Evolutionary conservation across 2,329 filamentous ascomycete genomes (phyloP), one percentile per base, ranked within the genome.

Genomic region (Arthrobotrys sinensis): DNA sequence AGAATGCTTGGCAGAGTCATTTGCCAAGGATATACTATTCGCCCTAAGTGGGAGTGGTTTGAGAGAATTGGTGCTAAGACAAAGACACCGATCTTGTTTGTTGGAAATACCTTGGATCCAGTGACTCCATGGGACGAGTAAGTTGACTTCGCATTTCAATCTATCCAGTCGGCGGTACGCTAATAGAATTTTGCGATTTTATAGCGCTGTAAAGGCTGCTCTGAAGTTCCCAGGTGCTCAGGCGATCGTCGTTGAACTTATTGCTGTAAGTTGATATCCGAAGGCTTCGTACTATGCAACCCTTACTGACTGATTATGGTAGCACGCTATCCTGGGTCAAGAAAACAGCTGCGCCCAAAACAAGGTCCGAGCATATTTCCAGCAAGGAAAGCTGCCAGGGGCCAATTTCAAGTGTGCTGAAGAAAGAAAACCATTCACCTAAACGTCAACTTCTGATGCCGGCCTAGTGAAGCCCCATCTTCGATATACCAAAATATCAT

Each of bases 81-180:
- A 6, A 70, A 69, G 19, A 76, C 64, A 14, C 72, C 72, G 32
- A 69, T 76, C 11, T 12, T 76, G 19, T 78, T 78, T 45, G 6
- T 71, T 4, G 73, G 73, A 21, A 78, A 78, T 40, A 66, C 66
- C 0, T 63, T 78, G 40, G 73, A 78, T 24, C 73, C 73, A 1
- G 57, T 78, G 5, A 78, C 73, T 5, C 73, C 73, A 3, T 71
- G 55, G 45, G 72, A 76, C 7, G 46, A 76, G 72, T 76, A 70
- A 16, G 72, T 65, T 28, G 36, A 32, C 16, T 28, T 12, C 28
- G n/a, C 19, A 16, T 19, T 28, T 16, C 14, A 12, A 34, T 2
- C 4, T 2, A 28, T 28, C 24, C 3, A 7, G 7, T 16, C 3
- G n/a, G 12, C 8, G n/a, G 11, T 21, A 24, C 24, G 19, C 52